Conservation (phyloP, 2,329 filamentous ascomycete species). For the Uncinocarpus reesii region DNA sequence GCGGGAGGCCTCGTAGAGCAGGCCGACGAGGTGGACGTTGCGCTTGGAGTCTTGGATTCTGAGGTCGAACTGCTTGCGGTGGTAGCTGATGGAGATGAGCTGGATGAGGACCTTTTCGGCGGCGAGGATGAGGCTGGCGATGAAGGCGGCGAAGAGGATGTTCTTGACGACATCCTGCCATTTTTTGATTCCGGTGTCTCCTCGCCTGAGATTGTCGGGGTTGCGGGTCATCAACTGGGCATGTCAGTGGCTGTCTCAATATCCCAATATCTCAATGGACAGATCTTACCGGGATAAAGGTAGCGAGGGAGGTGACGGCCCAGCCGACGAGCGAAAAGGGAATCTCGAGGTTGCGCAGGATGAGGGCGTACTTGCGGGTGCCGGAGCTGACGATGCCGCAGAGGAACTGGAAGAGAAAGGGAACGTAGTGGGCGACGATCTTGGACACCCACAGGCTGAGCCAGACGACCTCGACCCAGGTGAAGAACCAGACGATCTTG, state of each 20-base stretch:
- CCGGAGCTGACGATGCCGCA: conserved; percentile 55
- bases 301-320: conserved; percentile 50
- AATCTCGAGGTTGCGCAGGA: conserved; percentile 49
- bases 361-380: conserved; percentile 52
- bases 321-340: conserved; percentile 52
- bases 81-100: conserved; percentile 58
- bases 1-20: conserved; percentile 84
- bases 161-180: conserved; percentile 50
- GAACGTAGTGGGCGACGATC: conserved; percentile 48
- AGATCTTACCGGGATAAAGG: conserved; percentile 48
- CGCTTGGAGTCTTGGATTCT: conserved; percentile 84
- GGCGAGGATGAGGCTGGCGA: conserved; percentile 48
- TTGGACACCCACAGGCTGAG: conserved; percentile 54
- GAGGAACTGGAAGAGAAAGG: conserved; percentile 50
- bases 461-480: conserved; percentile 57
- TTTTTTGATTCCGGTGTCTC: conserved; percentile 27
- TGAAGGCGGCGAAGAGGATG: conserved; percentile 48
- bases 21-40: conserved; percentile 66
- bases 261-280: conserved; percentile 12
- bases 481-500: conserved; percentile 51
- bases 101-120: conserved; percentile 52
- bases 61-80: conserved; percentile 54
- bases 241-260: background rate
- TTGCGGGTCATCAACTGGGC: conserved; percentile 37
- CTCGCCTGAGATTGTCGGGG: conserved; percentile 26